Conservation (phyloP, 2,329 filamentous ascomycete species). For the Fusarium buharicum region DNA sequence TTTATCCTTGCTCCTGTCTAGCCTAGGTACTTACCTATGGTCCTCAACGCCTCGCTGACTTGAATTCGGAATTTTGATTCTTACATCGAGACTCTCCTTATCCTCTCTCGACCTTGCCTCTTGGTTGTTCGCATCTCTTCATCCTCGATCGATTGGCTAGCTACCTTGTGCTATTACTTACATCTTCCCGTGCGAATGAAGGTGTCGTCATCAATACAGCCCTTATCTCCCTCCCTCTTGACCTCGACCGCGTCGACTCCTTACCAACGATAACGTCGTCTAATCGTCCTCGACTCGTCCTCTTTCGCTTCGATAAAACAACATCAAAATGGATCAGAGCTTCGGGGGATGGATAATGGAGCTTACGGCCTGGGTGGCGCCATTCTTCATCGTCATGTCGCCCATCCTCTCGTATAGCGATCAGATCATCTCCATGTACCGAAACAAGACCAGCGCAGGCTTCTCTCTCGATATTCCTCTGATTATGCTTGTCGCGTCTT, state of each 20-base stretch:
- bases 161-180: background rate
- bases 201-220: constrained; percentile 14
- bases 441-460: constrained; percentile 70
- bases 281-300: constrained; percentile 3
- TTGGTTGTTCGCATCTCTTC: constrained; percentile 1
- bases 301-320: constrained; percentile 2
- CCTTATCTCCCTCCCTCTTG: constrained; percentile 5
- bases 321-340: constrained; percentile 21
- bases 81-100: constrained; percentile 7
- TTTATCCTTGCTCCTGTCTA: constrained; percentile 25
- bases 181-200: constrained; percentile 15
- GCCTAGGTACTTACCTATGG: no score
- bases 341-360: constrained; percentile 41
- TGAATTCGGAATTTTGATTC: constrained; percentile 23
- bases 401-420: constrained; percentile 73
- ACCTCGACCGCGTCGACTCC: constrained; percentile 12
- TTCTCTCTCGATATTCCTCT: constrained; percentile 78
- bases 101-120: constrained; percentile 4
- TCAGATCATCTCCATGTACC: constrained; percentile 73
- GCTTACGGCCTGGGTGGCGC: constrained; percentile 66
- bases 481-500: constrained; percentile 76
- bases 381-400: constrained; percentile 71
- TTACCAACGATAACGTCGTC: background rate
- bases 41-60: background rate
- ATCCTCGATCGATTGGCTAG: background rate